A percentile compares a stretch with the other conserved stretches of the same genome.
Conservation (phyloP, 306 rosid species). For the Dalbergia cochinchinensis region DNA sequence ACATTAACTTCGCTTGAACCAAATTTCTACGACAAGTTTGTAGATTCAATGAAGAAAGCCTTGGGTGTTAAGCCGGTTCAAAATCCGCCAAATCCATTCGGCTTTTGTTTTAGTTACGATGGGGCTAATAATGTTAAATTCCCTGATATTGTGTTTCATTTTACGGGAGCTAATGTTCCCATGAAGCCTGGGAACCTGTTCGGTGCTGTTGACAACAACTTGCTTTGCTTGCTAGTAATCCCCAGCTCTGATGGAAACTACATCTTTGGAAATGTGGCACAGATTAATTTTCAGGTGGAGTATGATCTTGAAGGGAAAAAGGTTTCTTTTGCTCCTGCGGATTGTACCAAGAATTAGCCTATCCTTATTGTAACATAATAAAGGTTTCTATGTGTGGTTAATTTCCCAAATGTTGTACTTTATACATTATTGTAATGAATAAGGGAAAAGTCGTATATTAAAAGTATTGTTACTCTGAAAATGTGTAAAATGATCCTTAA, state of each 20-base stretch:
- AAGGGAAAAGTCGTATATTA: too few species aligned
- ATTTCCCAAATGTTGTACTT: too few species aligned
- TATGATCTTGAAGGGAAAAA: conserved; percentile 35
- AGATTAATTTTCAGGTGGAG: conserved; percentile 35
- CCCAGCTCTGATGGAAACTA: not conserved
- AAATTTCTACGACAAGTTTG: not conserved
- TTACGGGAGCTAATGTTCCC: conserved; percentile 17
- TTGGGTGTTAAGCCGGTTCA: not conserved
- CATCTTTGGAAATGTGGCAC: conserved; percentile 36
- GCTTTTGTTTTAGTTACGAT: not conserved
- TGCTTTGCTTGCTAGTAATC: not conserved
- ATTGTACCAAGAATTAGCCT: conserved; percentile 27
- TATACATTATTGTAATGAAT: too few species aligned
- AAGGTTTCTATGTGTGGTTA: too few species aligned
- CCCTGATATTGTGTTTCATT: conserved; percentile 32
- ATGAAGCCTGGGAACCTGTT: not conserved
- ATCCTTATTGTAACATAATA: too few species aligned
- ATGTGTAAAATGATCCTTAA: too few species aligned
- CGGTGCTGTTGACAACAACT: not conserved
- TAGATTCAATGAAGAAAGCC: not conserved
- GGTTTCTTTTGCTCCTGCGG: conserved; percentile 38
- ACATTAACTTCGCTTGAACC: conserved; percentile 10
- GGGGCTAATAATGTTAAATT: not conserved
- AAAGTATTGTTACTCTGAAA: too few species aligned
- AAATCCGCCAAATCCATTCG: conserved; percentile 5